These are phyloP conservation scores for Luzula sylvatica DNA, from an alignment of 176 grass and related monocot species.

Conservation along the genomic window DNA sequence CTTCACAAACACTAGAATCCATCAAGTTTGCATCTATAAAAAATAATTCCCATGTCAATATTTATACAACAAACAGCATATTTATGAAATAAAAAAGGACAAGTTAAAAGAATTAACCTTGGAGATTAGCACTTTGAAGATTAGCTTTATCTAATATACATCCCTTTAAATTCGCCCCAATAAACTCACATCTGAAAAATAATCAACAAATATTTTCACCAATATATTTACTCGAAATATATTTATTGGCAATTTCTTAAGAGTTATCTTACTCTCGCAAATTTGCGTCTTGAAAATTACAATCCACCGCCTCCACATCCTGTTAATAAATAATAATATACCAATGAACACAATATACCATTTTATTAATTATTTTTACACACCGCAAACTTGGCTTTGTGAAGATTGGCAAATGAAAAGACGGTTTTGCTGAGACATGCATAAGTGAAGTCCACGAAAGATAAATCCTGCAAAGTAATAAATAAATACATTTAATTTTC, in stretches of 20 bases:
- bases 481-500: not conserved
- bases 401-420: slow-evolving; percentile 66
- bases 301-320: slow-evolving; percentile 56
- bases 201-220: not conserved
- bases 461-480: slow-evolving; percentile 48
- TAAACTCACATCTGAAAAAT: slow-evolving; percentile 64
- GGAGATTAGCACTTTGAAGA: slow-evolving; percentile 88
- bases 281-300: slow-evolving; percentile 47
- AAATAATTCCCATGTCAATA: not conserved
- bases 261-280: slow-evolving; percentile 91
- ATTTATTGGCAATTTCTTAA: slow-evolving; percentile 19
- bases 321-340: slow-evolving; percentile 27
- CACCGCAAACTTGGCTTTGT: slow-evolving; percentile 92
- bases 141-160: slow-evolving; percentile 70
- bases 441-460: slow-evolving; percentile 77
- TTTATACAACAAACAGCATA: too few relatives aligned
- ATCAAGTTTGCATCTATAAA: slow-evolving; percentile 69
- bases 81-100: too few relatives aligned
- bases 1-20: slow-evolving; percentile 52
- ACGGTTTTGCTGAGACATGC: slow-evolving; percentile 61
- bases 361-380: not conserved
- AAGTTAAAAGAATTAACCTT: slow-evolving; percentile 31
- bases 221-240: not conserved
- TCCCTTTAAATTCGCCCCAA: slow-evolving; percentile 64
- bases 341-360: slow-evolving; percentile 12